phyloP scores from a whole-genome alignment of 768 basidiomycete genomes.

The Rhizopogon rudus region DNA sequence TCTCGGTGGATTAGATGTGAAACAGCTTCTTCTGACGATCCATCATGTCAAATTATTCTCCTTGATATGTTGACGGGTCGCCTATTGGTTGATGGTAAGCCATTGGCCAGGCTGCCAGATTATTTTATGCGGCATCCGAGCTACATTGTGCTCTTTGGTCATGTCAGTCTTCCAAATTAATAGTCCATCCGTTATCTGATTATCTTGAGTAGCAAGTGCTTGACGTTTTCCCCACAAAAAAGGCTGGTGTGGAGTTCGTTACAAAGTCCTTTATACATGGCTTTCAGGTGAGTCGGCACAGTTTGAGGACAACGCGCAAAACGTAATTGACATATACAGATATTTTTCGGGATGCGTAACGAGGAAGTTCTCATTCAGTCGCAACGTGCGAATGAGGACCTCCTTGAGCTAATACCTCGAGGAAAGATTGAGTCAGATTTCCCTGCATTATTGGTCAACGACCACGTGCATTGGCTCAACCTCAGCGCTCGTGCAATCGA shows the following conservation, averaged over 20 bases:
- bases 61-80: slow-evolving; percentile 36
- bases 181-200: not conserved
- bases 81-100: slow-evolving; percentile 37
- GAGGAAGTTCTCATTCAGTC: not conserved
- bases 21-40: slow-evolving; percentile 9
- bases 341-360: not conserved
- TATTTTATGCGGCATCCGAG: slow-evolving; percentile 25
- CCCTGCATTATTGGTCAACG: slow-evolving; percentile 12
- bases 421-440: slow-evolving; percentile 12
- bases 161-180: slow-evolving; percentile 18
- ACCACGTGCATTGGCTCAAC: slow-evolving; percentile 20
- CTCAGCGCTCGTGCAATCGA: slow-evolving; percentile 9
- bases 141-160: slow-evolving; percentile 32
- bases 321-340: not conserved
- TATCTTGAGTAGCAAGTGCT: slow-evolving; percentile 16
- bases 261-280: slow-evolving; percentile 13
- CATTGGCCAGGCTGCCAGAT: slow-evolving; percentile 32
- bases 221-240: slow-evolving; percentile 29
- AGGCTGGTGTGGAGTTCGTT: slow-evolving; percentile 30
- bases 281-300: slow-evolving; percentile 14
- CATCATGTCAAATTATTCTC: slow-evolving; percentile 25
- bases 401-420: slow-evolving; percentile 14
- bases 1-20: slow-evolving; percentile 25
- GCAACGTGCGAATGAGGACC: not conserved
- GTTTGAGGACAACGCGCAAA: not conserved